Conservation (phyloP, 345 rosid species). For the Odontarrhena argentea region DNA sequence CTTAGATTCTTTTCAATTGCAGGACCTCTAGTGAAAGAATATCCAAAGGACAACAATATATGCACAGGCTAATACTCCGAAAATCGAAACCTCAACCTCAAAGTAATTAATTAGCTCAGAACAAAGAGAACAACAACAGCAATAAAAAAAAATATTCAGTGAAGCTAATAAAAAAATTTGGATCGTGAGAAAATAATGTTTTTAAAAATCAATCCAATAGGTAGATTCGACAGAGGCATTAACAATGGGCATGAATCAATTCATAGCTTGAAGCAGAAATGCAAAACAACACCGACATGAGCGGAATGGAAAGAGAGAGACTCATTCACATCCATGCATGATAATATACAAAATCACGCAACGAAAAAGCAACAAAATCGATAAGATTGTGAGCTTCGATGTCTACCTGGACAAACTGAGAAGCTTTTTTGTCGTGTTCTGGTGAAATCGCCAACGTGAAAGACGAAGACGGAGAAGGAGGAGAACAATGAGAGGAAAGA, state of each 20-base stretch:
- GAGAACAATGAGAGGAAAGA: conserved; percentile 16
- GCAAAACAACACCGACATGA: not conserved
- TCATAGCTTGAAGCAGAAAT: not conserved
- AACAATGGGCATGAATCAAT: conserved; percentile 9
- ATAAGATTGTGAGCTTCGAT: conserved; percentile 16
- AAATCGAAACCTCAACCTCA: not conserved
- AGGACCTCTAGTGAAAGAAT: conserved; percentile 23
- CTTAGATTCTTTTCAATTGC: not conserved
- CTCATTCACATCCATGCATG: conserved; percentile 6
- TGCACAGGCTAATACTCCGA: not conserved
- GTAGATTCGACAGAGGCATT: conserved; percentile 9
- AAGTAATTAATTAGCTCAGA: conserved; percentile 9
- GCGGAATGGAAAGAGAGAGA: not conserved
- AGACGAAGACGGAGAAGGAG: conserved; percentile 22
- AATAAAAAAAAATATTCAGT: not conserved
- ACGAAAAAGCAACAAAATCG: not conserved
- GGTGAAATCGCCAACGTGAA: conserved; percentile 14
- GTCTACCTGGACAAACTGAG: conserved; percentile 34
- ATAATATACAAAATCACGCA: conserved; percentile 3
- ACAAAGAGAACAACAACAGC: not conserved
- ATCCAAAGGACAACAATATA: not conserved
- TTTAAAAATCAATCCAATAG: conserved; percentile 9
- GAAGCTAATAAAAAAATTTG: conserved; percentile 9
- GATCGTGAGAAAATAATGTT: not conserved
- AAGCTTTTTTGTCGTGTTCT: conserved; percentile 1